Evolutionary conservation across 2,329 filamentous ascomycete genomes (phyloP).

Genomic region (Ascochyta fabae): DNA sequence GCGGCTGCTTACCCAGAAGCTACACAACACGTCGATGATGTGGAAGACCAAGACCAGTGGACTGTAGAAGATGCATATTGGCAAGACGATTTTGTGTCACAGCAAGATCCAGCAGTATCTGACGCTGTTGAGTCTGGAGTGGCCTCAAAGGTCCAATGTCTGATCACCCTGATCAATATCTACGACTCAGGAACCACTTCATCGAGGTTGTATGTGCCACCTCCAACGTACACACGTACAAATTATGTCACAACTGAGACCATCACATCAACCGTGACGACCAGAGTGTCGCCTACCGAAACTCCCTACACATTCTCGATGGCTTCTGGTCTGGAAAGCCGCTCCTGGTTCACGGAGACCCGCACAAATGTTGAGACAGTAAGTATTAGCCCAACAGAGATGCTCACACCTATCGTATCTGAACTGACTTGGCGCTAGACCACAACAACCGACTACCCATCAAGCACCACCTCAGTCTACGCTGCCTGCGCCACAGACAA

Average conservation of each 20-base stretch:
- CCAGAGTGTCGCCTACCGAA: constrained; percentile 11
- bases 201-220: constrained; percentile 6
- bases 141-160: constrained; percentile 9
- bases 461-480: constrained; percentile 4
- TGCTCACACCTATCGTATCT: neutral
- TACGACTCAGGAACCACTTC: constrained; percentile 10
- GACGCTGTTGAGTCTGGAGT: neutral
- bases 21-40: constrained; percentile 12
- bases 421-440: neutral
- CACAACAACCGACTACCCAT: constrained; percentile 11
- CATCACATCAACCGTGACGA: constrained; percentile 5
- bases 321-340: constrained; percentile 5
- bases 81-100: constrained; percentile 1
- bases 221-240: constrained; percentile 15
- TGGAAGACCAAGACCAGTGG: constrained; percentile 11
- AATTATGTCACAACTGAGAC: constrained; percentile 9
- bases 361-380: constrained; percentile 6
- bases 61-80: constrained; percentile 10
- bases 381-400: neutral
- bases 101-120: neutral
- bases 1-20: constrained; percentile 9
- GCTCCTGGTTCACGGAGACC: constrained; percentile 10
- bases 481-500: constrained; percentile 13
- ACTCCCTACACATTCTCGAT: constrained; percentile 8
- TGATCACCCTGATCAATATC: constrained; percentile 12